Evolutionary conservation across 2,329 filamentous ascomycete genomes (phyloP), one percentile per base, ranked within the genome.

Genomic region (Hypoxylon sp.): DNA sequence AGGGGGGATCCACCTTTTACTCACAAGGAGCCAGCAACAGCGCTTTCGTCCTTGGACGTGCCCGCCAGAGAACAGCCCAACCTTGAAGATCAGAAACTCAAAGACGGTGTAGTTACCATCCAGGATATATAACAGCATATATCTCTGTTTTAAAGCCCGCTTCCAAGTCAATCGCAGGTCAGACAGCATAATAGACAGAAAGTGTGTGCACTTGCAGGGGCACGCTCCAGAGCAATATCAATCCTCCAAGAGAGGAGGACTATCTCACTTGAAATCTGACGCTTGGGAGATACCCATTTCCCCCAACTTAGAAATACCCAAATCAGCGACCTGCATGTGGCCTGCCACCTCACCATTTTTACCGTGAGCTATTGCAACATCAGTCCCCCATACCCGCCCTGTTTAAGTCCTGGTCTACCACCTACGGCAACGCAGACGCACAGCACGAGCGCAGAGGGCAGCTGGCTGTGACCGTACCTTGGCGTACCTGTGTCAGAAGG

Each of bases 261-360:
- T 68, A 65, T 70, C 67, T 69, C 53, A 69, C 67, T 68, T 63
- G 59, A 55, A 65, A 70, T 70, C 70, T 71, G 52, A 71, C 70
- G 61, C 68, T 53, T 64, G 56, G 64, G 65, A 53, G 54, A 63
- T 41, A 59, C 54, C 57, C 67, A 68, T 65, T 64, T 68, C 73
- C 70, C 72, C 73, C 71, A 75, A 74, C 69, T 71, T 67, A 71
- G 64, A 67, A 68, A 75, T 77, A 73, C 78, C 81, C 78, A 72
- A 80, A 82, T 73, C 74, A 80, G 79, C 78, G 74, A 80, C 80
- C 73, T 83, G 81, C 81, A 83, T 81, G 77, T 75, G 57, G 73
- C 74, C 78, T 81, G 81, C 80, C 81, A 82, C 78, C 78, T 82
- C 80, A 82, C 76, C 78, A 78, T 77, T 78, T 73, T 69, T 76